Conservation (phyloP, 169 alveolate species). For the Sarcocystis neurona region DNA sequence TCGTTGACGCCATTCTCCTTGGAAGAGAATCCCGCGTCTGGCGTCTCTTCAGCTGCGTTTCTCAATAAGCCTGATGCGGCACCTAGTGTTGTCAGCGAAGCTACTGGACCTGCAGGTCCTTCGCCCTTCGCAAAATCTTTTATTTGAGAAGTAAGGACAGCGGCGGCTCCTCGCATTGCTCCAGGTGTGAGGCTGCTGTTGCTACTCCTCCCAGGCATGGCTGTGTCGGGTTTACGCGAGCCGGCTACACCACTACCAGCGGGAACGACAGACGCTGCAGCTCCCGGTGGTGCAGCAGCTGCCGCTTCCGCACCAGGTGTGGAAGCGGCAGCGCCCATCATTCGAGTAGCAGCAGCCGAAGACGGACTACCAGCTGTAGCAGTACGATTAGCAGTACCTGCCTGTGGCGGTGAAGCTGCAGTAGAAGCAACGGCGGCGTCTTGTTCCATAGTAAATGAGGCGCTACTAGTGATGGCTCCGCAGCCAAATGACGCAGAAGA, state of each 20-base stretch:
- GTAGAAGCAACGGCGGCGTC: conserved; percentile 3
- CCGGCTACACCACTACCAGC: too few species aligned
- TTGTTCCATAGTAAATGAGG: not conserved
- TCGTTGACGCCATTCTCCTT: too few species aligned
- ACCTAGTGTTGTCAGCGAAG: not conserved
- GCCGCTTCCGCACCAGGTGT: not conserved
- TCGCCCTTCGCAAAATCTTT: not conserved
- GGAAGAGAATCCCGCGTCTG: not conserved
- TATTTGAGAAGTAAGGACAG: too few species aligned
- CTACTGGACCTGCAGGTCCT: not conserved
- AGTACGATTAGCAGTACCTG: too few species aligned
- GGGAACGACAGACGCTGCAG: not conserved
- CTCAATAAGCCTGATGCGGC: not conserved
- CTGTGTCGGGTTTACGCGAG: too few species aligned
- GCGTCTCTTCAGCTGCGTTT: not conserved
- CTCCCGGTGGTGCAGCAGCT: not conserved
- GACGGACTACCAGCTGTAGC: too few species aligned
- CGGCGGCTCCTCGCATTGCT: too few species aligned
- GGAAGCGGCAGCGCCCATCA: not conserved
- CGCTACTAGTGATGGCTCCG: conserved; percentile 29
- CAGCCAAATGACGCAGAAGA: not conserved
- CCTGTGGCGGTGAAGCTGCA: not conserved
- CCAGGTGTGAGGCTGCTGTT: too few species aligned
- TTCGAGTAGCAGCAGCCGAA: too few species aligned
- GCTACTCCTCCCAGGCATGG: too few species aligned